A percentile compares a stretch with the other conserved stretches of the same genome.
Evolutionary conservation across 805 yeast species (phyloP).

Genomic region (Zygosaccharomyces pseudorouxii): DNA sequence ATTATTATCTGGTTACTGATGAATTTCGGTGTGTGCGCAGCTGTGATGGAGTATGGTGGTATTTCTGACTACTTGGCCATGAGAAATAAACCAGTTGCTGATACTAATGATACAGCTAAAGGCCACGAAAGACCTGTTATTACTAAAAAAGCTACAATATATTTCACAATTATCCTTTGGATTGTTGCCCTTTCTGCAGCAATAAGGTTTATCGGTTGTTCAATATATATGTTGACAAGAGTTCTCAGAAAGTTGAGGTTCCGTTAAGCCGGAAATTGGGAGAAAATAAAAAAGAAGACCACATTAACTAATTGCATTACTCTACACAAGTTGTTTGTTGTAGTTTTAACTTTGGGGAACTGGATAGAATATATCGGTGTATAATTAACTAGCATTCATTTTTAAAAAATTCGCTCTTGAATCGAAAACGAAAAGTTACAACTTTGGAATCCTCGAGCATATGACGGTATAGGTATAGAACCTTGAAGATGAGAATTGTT

Average conservation of each 20-base stretch:
- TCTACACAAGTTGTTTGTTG: not conserved
- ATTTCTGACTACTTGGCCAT: constrained; percentile 41
- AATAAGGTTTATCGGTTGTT: constrained; percentile 74
- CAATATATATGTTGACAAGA: constrained; percentile 47
- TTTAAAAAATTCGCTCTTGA: not conserved
- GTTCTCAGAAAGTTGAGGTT: constrained; percentile 23
- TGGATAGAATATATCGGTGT: not conserved
- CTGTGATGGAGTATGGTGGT: constrained; percentile 84
- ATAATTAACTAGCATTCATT: not conserved
- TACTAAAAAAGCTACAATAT: constrained; percentile 51
- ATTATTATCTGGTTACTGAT: constrained; percentile 87
- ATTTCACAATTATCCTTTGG: constrained; percentile 85
- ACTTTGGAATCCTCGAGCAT: not conserved
- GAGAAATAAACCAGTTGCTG: constrained; percentile 16
- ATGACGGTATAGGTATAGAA: not conserved
- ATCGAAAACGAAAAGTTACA: not conserved
- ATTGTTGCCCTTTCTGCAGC: constrained; percentile 86
- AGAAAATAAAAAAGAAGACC: not conserved
- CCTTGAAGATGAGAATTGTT: constrained; percentile 68
- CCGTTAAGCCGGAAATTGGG: not conserved
- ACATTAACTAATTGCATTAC: not conserved
- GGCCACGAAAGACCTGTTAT: constrained; percentile 22
- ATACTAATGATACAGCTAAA: constrained; percentile 8
- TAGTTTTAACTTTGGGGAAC: not conserved
- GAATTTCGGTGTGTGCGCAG: constrained; percentile 74